Conservation (phyloP, 306 rosid genomes). For the Pueraria montana region DNA sequence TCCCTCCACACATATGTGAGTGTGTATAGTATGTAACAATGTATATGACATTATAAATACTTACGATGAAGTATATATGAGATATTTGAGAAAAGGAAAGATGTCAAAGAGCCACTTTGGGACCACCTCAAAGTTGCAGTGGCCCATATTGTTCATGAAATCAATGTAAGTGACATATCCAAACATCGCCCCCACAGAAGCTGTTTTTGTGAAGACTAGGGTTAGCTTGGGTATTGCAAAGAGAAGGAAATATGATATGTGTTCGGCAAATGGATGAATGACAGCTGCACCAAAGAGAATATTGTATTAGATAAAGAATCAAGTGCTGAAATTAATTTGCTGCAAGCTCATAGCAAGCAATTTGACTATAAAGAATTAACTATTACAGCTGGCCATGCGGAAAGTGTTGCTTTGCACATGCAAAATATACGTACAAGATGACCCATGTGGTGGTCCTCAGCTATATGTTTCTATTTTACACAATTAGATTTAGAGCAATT, state of each 20-base stretch:
- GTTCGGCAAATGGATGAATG: slow-evolving; percentile 74
- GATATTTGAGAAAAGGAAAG: slow-evolving; percentile 69
- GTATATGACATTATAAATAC: slow-evolving; percentile 27
- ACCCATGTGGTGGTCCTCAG: neutral
- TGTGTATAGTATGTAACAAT: neutral
- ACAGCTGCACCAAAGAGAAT: slow-evolving; percentile 56
- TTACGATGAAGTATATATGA: slow-evolving; percentile 79
- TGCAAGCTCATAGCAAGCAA: neutral
- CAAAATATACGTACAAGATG: neutral
- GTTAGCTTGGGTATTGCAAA: slow-evolving; percentile 62
- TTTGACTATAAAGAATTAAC: neutral
- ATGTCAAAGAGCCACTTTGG: slow-evolving; percentile 54
- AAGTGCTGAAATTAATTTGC: neutral
- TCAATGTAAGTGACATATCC: slow-evolving; percentile 63
- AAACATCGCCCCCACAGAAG: slow-evolving; percentile 39
- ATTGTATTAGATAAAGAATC: neutral
- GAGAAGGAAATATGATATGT: slow-evolving; percentile 59
- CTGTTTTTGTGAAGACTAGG: slow-evolving; percentile 47
- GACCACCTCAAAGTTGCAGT: slow-evolving; percentile 71
- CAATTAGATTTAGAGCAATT: too few relatives aligned
- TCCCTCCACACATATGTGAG: neutral
- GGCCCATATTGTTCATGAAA: slow-evolving; percentile 81
- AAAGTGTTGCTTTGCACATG: neutral
- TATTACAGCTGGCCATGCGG: neutral
- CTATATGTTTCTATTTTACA: neutral